Evolutionary conservation across 2,329 filamentous ascomycete species (phyloP), one percentile per base, ranked within the genome.

Genomic region (Phymatotrichopsis omnivora): DNA sequence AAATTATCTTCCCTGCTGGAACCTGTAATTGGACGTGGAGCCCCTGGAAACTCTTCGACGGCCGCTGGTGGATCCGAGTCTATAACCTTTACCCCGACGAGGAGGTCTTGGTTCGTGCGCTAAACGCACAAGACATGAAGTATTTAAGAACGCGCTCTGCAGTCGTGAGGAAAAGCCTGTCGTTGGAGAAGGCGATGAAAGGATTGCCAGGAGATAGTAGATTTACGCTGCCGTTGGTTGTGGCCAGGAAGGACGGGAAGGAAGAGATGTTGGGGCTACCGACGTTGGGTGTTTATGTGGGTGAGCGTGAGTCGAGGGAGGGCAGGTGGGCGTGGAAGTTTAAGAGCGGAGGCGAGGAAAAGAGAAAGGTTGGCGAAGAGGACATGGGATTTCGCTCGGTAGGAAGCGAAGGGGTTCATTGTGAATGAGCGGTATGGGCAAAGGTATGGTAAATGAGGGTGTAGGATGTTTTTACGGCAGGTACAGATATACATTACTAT

Each of bases 1-100:
- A n/a, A 22, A 35, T 22, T 12, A 4, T 11, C 17, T 35, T 35
- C 16, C 7, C 14, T 12, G 10, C n/a, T 6, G 16, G 16, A n/a
- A n/a, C n/a, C n/a, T n/a, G n/a, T 35, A 19, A 22, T 16, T 23
- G 19, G 3, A 39, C 32, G 7, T 48, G 47, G 50, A 53, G 39
- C 17, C 30, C 55, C 2, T 63, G 60, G 59, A 39, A 34, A 4
- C 52, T 42, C 3, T 81, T 70, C 64, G 77, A 81, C 59, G 72
- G 74, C 0, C 72, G 77, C 2, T 80, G 71, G 61, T 81, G 77
- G 77, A 61, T 79, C 12, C 65, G 68, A 12, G 44, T 76, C 7
- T 61, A 62, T 16, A 62, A 67, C 35, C 66, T 68, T 4, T 61
- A 68, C 5, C 66, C 66, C 3, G 64, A 63, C 38, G 59, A 60